A percentile compares a stretch with the other conserved stretches of the same genome.
phyloP scores from a whole-genome alignment of 2,329 filamentous ascomycete species.

The Ascochyta fabae region DNA sequence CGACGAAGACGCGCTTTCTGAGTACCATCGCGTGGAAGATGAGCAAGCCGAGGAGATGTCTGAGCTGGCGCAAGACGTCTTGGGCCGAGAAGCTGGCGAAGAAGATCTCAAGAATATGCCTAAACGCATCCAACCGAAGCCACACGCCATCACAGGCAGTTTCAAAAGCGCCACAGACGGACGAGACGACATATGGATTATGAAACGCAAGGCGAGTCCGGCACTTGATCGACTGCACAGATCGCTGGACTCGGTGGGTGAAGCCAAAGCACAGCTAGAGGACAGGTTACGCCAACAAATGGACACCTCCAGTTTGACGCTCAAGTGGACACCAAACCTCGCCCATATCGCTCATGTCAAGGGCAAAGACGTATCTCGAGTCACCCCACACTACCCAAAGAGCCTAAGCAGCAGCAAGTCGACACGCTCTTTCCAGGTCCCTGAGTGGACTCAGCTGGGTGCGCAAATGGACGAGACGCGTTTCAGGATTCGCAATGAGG shows the following conservation, averaged over 20 bases:
- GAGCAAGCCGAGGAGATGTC: conserved; percentile 73
- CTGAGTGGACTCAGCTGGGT: conserved; percentile 84
- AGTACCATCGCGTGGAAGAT: conserved; percentile 79
- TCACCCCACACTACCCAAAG: conserved; percentile 49
- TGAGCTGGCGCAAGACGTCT: conserved; percentile 74
- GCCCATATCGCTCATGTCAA: conserved; percentile 92
- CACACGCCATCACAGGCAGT: conserved; percentile 39
- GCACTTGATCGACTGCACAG: conserved; percentile 71
- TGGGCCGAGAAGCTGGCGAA: conserved; percentile 67
- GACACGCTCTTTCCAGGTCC: conserved; percentile 82
- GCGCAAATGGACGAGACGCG: conserved; percentile 78
- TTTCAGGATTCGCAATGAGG: conserved; percentile 80
- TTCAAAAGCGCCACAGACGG: conserved; percentile 47
- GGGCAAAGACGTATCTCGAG: conserved; percentile 68
- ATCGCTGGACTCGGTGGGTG: conserved; percentile 65
- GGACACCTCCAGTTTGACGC: conserved; percentile 61
- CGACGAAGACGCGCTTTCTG: conserved; percentile 87
- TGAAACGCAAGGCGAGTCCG: conserved; percentile 69
- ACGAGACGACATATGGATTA: conserved; percentile 65
- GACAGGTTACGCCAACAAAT: conserved; percentile 68
- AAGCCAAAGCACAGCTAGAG: conserved; percentile 67
- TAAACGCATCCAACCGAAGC: conserved; percentile 46
- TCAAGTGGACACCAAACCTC: conserved; percentile 85
- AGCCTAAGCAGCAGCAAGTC: conserved; percentile 80
- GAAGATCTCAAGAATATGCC: conserved; percentile 57